Evolutionary conservation across 108 stramenopile species (phyloP), one percentile per base, ranked within the genome.

Genomic region (Hondaea fermentalgiana): DNA sequence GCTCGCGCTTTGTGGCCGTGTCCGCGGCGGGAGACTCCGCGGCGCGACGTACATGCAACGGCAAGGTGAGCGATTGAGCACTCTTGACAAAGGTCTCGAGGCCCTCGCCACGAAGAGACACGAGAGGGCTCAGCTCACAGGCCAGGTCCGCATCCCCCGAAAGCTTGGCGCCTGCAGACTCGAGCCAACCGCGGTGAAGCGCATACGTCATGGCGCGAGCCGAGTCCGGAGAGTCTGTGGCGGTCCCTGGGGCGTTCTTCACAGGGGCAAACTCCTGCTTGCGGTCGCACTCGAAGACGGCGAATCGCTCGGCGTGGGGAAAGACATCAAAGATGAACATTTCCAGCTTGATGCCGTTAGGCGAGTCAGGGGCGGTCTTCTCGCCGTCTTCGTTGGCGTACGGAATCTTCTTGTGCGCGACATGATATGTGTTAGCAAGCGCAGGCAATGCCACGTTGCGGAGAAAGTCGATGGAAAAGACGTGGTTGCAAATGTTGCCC

Each of bases 241-340:
- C 72, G 29, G 23, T 57, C 25, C 93, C 93, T 19, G 93, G 93
- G 23, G 91, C 93, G 87, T 99, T 98, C 95, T 99, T 99, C 14
- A 99, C 98, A 5, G 98, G 98, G 29, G 97, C 97, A 90, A 99
- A 99, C 92, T 98, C 98, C n/a, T 96, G 95, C 19, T 91, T 91
- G 55, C 99, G 94, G n/a, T 89, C 59, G 2, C 97, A 96, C 89
- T 98, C 98, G 87, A 96, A 90, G 5, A 98, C 95, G 5, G 95
- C 97, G 96, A 98, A 96, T 16, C 87, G 87, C 72, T 93, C 88
- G 12, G 97, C 95, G 3, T 96, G 93, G 21, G 97, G 96, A 72
- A 99, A 98, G 8, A 98, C 97, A 91, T 99, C 99, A 92, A 99
- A 99, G 69, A 99, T 98, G 93, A 99, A 99, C 14, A 95, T 94